Evolutionary conservation across 441 rosid species (phyloP).

Genomic region (Jatropha podagrica): DNA sequence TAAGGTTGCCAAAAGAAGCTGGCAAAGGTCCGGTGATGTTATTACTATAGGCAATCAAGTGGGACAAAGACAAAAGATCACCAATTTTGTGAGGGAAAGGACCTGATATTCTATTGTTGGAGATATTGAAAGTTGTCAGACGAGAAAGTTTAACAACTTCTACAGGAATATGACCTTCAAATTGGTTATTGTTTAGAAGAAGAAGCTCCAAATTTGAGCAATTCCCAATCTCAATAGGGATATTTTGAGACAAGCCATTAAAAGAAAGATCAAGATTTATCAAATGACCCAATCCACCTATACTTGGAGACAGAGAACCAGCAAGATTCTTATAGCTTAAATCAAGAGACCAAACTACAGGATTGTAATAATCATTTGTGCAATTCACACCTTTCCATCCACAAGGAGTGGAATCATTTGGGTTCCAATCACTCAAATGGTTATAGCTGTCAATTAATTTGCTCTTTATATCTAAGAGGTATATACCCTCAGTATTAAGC

Average conservation of each 20-base stretch:
- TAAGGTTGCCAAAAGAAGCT: conserved; percentile 65
- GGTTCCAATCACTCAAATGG: conserved; percentile 59
- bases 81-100: conserved; percentile 74
- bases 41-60: conserved; percentile 70
- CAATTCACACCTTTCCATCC: conserved; percentile 80
- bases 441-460: conserved; percentile 45
- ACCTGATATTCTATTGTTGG: conserved; percentile 78
- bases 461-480: conserved; percentile 64
- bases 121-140: conserved; percentile 53
- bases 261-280: conserved; percentile 64
- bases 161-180: conserved; percentile 63
- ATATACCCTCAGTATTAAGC: conserved; percentile 69
- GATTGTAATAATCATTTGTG: conserved; percentile 34
- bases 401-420: conserved; percentile 76
- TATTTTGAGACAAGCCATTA: conserved; percentile 53
- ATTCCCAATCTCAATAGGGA: conserved; percentile 74
- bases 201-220: conserved; percentile 61
- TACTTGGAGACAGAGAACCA: conserved; percentile 67
- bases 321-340: conserved; percentile 65
- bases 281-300: conserved; percentile 66
- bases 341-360: conserved; percentile 58
- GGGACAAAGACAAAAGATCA: conserved; percentile 55
- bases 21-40: conserved; percentile 76
- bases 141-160: conserved; percentile 52
- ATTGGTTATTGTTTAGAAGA: conserved; percentile 58